Conservation (phyloP, 2,329 filamentous ascomycete genomes). For the Scedosporium aurantiacum region DNA sequence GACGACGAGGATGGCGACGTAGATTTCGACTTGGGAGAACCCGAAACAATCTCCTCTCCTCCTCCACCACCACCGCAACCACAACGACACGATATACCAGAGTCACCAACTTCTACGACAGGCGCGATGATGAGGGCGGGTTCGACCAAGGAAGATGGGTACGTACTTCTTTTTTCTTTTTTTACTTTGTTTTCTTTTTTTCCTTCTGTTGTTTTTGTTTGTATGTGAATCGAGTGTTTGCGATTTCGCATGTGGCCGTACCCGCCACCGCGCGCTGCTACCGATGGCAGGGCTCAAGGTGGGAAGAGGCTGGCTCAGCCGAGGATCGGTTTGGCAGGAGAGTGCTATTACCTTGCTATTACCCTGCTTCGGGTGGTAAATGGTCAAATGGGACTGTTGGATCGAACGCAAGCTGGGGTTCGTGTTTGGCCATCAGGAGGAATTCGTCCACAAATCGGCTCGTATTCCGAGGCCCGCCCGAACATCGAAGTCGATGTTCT, state of each 20-base stretch:
- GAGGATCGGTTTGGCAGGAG: too few relatives aligned
- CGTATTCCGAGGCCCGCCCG: background rate
- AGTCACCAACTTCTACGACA: background rate
- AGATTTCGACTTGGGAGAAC: conserved; percentile 45
- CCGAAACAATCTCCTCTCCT: conserved; percentile 16
- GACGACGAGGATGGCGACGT: conserved; percentile 47
- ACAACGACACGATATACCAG: background rate
- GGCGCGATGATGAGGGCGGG: background rate
- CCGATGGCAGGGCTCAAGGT: too few relatives aligned
- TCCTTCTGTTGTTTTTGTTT: background rate
- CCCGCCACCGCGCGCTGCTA: background rate
- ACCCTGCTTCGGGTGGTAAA: background rate
- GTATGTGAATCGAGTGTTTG: background rate
- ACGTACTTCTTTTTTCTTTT: conserved; percentile 16
- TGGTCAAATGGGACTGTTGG: too few relatives aligned
- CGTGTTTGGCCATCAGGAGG: background rate
- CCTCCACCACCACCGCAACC: conserved; percentile 13
- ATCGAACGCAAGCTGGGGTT: background rate
- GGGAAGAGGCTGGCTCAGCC: too few relatives aligned
- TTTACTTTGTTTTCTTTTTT: background rate
- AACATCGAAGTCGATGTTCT: background rate
- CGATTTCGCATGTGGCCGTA: background rate
- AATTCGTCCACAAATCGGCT: background rate
- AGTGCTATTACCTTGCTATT: background rate
- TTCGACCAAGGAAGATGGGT: conserved; percentile 30